Evolutionary conservation across 768 basidiomycete genomes (phyloP), one percentile per base, ranked within the genome.

Genomic region (Boletus sp.): DNA sequence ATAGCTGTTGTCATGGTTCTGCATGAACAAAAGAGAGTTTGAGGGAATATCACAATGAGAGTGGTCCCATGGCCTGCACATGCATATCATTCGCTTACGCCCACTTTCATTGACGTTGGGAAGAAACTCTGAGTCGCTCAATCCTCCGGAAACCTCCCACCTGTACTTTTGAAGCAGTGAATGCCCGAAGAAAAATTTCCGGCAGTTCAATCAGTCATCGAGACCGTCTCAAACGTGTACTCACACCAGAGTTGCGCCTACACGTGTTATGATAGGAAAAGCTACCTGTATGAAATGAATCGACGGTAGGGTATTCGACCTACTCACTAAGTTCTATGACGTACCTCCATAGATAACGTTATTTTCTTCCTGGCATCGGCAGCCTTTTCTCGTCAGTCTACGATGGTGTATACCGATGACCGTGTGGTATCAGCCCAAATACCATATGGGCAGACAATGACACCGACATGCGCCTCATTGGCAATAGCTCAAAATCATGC

Each of bases 331-430:
- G 18, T 5, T 20, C 12, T 24, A 58, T 28, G 41, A 74, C 71
- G 48, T 50, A 78, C 81, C 80, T 58, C 77, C 82, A 61, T 83
- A 82, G 14, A 81, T 78, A 35, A 83, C 64, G 8, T 75, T 69
- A 39, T 76, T n/a, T n/a, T 75, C 37, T 79, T 73, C 48, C 84
- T 73, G n/a, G n/a, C 77, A 4, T 75, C 75, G 2, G 70, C 70
- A 1, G 89, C 90, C 55, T 76, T 77, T 80, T 80, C 64, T 90
- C 87, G 63, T 92, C 87, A 36, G 91, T 84, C 83, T 81, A 89
- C 20, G 78, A 74, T 0, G 90, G 90, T 58, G 89, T 83, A 60
- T 75, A 71, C 90, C 90, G 91, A 52, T 88, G 78, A 15, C 83
- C 78, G 24, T 64, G 69, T 7, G 85, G 83, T 50, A 92, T 82